A percentile compares a stretch with the other conserved stretches of the same genome.
Evolutionary conservation across 805 yeast genomes (phyloP).

Genomic region (Komagataella phaffii): DNA sequence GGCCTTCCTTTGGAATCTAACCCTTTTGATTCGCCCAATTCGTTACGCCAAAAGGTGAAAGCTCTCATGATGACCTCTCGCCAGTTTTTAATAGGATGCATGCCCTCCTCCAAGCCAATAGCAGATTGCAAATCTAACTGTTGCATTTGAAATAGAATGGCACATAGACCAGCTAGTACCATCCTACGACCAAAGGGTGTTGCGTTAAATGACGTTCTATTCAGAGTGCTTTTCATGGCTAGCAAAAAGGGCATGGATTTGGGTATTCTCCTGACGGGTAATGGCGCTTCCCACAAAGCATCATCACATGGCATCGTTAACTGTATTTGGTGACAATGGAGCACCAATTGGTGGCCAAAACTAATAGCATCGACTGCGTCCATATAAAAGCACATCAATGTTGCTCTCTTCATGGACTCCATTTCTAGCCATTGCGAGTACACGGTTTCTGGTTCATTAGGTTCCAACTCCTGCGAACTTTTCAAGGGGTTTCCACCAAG

Average conservation of each 20-base stretch:
- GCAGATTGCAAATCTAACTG: constrained; percentile 53
- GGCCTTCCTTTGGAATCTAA: constrained; percentile 11
- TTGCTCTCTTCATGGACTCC: constrained; percentile 66
- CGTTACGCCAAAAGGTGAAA: constrained; percentile 54
- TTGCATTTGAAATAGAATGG: constrained; percentile 60
- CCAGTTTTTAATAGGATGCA: constrained; percentile 37
- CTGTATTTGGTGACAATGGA: constrained; percentile 46
- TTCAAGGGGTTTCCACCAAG: constrained; percentile 8
- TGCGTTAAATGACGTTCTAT: constrained; percentile 31
- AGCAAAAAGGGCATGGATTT: constrained; percentile 33
- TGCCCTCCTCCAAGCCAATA: constrained; percentile 25
- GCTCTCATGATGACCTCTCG: constrained; percentile 58
- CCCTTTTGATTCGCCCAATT: constrained; percentile 11
- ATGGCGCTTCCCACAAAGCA: constrained; percentile 32
- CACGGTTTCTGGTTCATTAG: constrained; percentile 13
- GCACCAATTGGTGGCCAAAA: constrained; percentile 58
- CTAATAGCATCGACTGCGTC: constrained; percentile 71
- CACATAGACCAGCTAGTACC: constrained; percentile 50
- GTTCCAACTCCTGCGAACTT: constrained; percentile 13
- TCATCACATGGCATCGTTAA: constrained; percentile 53
- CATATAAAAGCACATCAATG: constrained; percentile 69
- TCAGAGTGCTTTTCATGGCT: constrained; percentile 44
- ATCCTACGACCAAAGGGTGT: constrained; percentile 56
- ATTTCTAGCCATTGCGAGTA: constrained; percentile 66
- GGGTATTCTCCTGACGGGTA: neutral